Conservation (phyloP, 805 yeast species). For the Metschnikowia arizonensis region DNA sequence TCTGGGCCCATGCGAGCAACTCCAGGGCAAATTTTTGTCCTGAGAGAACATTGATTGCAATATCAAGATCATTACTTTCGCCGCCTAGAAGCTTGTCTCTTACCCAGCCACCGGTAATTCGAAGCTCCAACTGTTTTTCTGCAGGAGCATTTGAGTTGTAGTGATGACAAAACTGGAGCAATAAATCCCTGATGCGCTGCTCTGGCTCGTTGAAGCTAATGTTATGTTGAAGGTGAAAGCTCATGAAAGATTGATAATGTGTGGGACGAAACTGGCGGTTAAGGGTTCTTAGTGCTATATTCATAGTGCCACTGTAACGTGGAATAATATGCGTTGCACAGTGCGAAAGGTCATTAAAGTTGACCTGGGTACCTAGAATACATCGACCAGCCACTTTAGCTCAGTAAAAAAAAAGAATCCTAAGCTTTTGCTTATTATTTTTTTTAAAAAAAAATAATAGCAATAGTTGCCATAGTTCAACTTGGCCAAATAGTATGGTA, state of each 20-base stretch:
- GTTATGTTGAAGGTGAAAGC: not conserved
- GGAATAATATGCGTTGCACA: not conserved
- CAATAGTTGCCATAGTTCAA: too few species aligned
- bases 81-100: conserved; percentile 85
- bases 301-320: not conserved
- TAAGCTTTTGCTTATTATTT: too few species aligned
- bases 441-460: too few species aligned
- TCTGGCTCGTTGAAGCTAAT: conserved; percentile 41
- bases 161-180: conserved; percentile 38
- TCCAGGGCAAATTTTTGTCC: conserved; percentile 83
- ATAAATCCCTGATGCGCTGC: conserved; percentile 33
- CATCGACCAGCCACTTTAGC: too few species aligned
- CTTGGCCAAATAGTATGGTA: not conserved
- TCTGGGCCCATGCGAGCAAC: conserved; percentile 46
- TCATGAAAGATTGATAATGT: not conserved
- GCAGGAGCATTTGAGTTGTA: conserved; percentile 25
- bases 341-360: not conserved
- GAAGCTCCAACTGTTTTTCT: conserved; percentile 42
- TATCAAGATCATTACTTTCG: conserved; percentile 82
- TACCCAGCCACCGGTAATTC: conserved; percentile 99
- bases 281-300: not conserved
- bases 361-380: not conserved
- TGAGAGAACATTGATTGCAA: conserved; percentile 78
- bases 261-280: not conserved
- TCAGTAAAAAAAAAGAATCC: too few species aligned